Base-by-base conservation (phyloP, 768 basidiomycete genomes). In the Kwoniella dejecticola region DNA sequence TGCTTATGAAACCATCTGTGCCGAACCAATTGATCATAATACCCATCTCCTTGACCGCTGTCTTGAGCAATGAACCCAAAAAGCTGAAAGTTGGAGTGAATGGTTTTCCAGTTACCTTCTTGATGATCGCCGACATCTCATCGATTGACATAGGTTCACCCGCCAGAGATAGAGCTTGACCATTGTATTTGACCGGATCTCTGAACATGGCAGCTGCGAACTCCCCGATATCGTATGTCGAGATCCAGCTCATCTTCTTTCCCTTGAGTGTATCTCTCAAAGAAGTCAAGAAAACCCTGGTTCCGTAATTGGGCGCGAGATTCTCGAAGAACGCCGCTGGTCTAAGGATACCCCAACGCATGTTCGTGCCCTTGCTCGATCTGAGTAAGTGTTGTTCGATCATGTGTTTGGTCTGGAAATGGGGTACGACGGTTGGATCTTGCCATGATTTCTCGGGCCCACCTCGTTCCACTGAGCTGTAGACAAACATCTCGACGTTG, bases 11-110 rank as follows among this genome's bases (percentile, higher is more conserved):
- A 1, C 60, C 60, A 10, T 61, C 52, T 11, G 36, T 41, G 7
- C 26, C n/a, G 44, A 61, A 61, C 60, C 60, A 61, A 33, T 54
- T 24, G 17, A 61, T 52, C 60, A 61, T 61, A 19, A 52, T 23
- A n/a, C 60, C 50, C 31, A 60, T 17, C n/a, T 56, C 54, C 29
- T 56, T 56, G 6, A 46, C 30, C 21, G 23, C 54, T 2, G 29
- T 12, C 23, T 45, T 56, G 29, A 56, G 19, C 0, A 38, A 36
- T 12, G 52, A 54, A 7, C 42, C 60, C 15, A 61, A 17, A 50
- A 61, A 61, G 17, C 52, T 26, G 11, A 30, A 56, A 2, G 54
- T 56, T 3, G 54, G 27, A 8, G 21, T 23, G 10, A 45, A 19
- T 13, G 17, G 24, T 23, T 47, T 54, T 21, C 60, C 60, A 23